Base-by-base conservation (phyloP, 345 rosid species). In the Populus ilicifolia region DNA sequence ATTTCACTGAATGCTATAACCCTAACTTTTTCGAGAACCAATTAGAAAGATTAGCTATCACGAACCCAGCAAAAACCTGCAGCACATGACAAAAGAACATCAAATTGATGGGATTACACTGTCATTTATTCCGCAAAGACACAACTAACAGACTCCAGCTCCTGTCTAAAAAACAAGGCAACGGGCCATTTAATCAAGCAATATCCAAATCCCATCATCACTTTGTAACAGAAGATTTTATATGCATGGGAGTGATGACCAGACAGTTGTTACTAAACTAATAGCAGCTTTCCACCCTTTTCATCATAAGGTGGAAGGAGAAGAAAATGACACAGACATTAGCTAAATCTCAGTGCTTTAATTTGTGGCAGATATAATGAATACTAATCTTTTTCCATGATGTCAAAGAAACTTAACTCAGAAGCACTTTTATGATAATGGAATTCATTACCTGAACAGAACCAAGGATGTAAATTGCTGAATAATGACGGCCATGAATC, bases 11-110 rank as follows among this genome's bases (percentile, higher is more conserved):
- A 50, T 85, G 89, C 88, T 92, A 95, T 82, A 92, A 88, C 25
- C 97, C 91, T 82, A 90, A 81, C 88, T 87, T 93, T 80, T 82
- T 91, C n/a, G 99, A 87, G 77, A 87, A 88, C 89, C 93, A 85
- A 72, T 83, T 92, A 4, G 97, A 86, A 66, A 92, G 75, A 83
- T 95, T 95, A 2, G 96, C 99, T 81, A 93, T 93, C 80, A 93
- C 89, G 75, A 95, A 95, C 78, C 99, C 98, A 59, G 89, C 93
- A 77, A 95, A 95, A n/a, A 93, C 99, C 98, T 92, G 93, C 79
- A 64, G 56, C 50, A 70, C 11, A 67, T 30, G 62, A 50, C 18
- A 6, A 21, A 74, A 35, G 69, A n/a, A 69, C 25, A 27, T 77
- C 68, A 74, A 18, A 6, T 50, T n/a, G 75, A 11, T 27, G 25